Conservation (phyloP, 148 eudicot species). For the Chenopodium suecicum region DNA sequence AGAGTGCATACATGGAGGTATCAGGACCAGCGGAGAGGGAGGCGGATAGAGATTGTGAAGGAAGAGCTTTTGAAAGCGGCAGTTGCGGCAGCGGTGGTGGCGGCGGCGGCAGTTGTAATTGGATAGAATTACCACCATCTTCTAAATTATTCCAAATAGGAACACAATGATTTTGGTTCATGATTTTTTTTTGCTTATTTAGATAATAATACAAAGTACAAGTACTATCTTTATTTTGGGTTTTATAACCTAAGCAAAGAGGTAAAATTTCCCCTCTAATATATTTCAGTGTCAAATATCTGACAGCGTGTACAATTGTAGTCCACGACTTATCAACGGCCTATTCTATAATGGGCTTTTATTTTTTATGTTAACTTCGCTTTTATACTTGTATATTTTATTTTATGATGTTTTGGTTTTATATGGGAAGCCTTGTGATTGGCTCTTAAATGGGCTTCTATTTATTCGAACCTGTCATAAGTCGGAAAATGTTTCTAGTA, state of each 20-base stretch:
- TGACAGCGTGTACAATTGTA: conserved; percentile 13
- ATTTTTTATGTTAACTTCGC: too few relatives aligned
- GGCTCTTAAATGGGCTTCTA: not conserved
- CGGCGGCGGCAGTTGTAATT: not conserved
- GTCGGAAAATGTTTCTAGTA: not conserved
- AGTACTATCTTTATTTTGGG: not conserved
- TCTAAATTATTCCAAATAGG: conserved; percentile 57
- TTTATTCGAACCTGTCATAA: not conserved
- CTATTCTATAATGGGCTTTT: not conserved
- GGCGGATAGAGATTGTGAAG: conserved; percentile 27
- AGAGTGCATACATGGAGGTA: conserved; percentile 34
- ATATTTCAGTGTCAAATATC: not conserved
- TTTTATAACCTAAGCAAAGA: not conserved
- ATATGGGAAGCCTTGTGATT: not conserved
- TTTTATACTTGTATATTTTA: too few relatives aligned
- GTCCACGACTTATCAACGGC: conserved; percentile 2
- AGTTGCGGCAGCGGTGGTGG: conserved; percentile 9
- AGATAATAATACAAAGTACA: not conserved
- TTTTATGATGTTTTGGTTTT: too few relatives aligned
- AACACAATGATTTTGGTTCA: conserved; percentile 61
- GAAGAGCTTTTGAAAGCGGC: not conserved
- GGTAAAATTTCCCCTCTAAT: not conserved
- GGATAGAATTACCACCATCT: conserved; percentile 15
- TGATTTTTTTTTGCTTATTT: conserved; percentile 10
- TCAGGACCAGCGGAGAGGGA: conserved; percentile 37